Evolutionary conservation across 2,329 filamentous ascomycete species (phyloP).

Genomic region (Fusarium irregulare): DNA sequence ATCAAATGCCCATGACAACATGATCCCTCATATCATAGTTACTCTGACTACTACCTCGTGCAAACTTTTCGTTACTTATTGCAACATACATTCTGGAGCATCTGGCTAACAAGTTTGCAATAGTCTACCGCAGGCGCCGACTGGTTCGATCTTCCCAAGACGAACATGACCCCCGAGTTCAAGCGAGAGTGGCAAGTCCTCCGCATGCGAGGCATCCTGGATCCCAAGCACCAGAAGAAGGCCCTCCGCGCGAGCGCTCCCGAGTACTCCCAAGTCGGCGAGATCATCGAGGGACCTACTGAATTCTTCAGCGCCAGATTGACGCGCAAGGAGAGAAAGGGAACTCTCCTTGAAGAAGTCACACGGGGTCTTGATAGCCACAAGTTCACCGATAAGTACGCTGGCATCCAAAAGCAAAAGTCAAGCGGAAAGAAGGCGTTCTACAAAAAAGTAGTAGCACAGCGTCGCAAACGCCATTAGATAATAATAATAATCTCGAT

Average conservation of each 20-base stretch:
- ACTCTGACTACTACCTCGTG: constrained; percentile 67
- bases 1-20: constrained; percentile 67
- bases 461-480: constrained; percentile 49
- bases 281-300: constrained; percentile 86
- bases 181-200: constrained; percentile 91
- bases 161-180: constrained; percentile 83
- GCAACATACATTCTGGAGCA: background rate
- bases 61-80: constrained; percentile 10
- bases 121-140: constrained; percentile 76
- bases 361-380: constrained; percentile 63
- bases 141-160: constrained; percentile 91
- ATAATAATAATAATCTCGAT: constrained; percentile 19
- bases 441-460: constrained; percentile 80
- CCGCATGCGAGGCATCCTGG: constrained; percentile 87
- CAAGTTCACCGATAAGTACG: constrained; percentile 89
- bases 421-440: constrained; percentile 88
- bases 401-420: constrained; percentile 84
- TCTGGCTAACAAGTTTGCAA: constrained; percentile 34
- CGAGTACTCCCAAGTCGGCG: constrained; percentile 88
- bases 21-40: constrained; percentile 74
- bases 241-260: constrained; percentile 75
- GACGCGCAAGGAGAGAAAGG: constrained; percentile 87
- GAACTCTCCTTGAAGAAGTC: constrained; percentile 87
- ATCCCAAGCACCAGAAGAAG: constrained; percentile 95
- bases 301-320: constrained; percentile 87